Conservation (phyloP, 352 stramenopile genomes). For the Phytophthora aleatoria region DNA sequence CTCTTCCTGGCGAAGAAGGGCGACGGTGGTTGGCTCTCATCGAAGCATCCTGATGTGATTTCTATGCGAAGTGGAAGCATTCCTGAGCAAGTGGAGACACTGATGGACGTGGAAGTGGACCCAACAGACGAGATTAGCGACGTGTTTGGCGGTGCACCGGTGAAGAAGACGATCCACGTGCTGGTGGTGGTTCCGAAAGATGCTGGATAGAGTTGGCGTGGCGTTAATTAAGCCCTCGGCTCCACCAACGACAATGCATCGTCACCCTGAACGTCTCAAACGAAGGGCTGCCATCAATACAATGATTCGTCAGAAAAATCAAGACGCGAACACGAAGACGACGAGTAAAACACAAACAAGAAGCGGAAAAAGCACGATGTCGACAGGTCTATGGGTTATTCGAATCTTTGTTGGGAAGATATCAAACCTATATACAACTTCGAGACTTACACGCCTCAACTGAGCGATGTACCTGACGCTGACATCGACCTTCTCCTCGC, state of each 20-base stretch:
- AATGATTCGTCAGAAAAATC: constrained; percentile 30
- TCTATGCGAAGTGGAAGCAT: too few species aligned
- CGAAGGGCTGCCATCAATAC: constrained; percentile 25
- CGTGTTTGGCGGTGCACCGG: too few species aligned
- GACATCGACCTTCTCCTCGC: constrained; percentile 4
- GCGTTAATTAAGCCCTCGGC: background rate
- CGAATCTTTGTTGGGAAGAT: constrained; percentile 27
- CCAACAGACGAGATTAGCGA: too few species aligned
- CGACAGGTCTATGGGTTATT: constrained; percentile 20
- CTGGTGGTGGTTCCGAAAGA: background rate
- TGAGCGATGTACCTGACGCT: constrained; percentile 4
- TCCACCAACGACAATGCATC: constrained; percentile 20
- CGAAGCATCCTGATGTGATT: too few species aligned
- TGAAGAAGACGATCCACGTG: background rate
- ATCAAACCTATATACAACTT: constrained; percentile 20
- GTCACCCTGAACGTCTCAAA: constrained; percentile 27
- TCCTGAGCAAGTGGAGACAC: too few species aligned
- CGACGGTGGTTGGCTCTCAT: too few species aligned
- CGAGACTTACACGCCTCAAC: background rate
- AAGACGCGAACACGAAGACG: constrained; percentile 18
- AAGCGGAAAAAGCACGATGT: constrained; percentile 21
- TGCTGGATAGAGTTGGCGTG: background rate
- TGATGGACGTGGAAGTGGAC: too few species aligned
- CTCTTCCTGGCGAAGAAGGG: too few species aligned
- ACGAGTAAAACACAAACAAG: constrained; percentile 17